Conservation (phyloP, 768 basidiomycete genomes). For the Gloeostereum incarnatum region DNA sequence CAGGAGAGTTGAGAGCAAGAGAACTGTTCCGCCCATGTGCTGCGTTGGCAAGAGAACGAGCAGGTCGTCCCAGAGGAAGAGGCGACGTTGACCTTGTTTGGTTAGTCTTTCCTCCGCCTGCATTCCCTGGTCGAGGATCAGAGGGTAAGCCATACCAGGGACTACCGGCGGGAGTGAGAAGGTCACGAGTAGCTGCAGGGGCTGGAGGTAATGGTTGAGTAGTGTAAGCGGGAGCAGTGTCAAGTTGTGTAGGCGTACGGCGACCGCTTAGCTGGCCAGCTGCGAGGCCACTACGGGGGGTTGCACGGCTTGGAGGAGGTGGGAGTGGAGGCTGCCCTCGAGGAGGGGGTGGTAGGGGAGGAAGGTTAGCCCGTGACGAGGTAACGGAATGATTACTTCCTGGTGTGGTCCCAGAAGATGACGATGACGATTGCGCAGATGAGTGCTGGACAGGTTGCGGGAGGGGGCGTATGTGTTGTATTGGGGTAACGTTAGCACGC, state of each 20-base stretch:
- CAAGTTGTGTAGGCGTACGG: constrained; percentile 51
- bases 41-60: constrained; percentile 14
- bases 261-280: constrained; percentile 24
- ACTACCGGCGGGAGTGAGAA: constrained; percentile 33
- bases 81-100: constrained; percentile 34
- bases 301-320: constrained; percentile 29
- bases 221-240: constrained; percentile 33
- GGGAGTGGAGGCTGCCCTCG: constrained; percentile 55
- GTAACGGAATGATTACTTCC: constrained; percentile 23
- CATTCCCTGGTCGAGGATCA: constrained; percentile 49
- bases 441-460: constrained; percentile 30
- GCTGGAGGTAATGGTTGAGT: constrained; percentile 32
- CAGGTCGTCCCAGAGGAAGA: constrained; percentile 26
- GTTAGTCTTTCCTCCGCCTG: constrained; percentile 28
- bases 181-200: constrained; percentile 21
- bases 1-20: constrained; percentile 32
- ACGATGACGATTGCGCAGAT: constrained; percentile 9
- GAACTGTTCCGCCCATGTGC: constrained; percentile 47
- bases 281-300: constrained; percentile 18
- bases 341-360: constrained; percentile 64
- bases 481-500: constrained; percentile 27
- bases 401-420: constrained; percentile 17
- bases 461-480: constrained; percentile 32
- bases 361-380: constrained; percentile 37
- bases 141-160: constrained; percentile 47